These are phyloP conservation scores for Microbotryomycetes sp. DNA, from an alignment of 1,284 basidiomycete genomes.

Conservation along the genomic window DNA sequence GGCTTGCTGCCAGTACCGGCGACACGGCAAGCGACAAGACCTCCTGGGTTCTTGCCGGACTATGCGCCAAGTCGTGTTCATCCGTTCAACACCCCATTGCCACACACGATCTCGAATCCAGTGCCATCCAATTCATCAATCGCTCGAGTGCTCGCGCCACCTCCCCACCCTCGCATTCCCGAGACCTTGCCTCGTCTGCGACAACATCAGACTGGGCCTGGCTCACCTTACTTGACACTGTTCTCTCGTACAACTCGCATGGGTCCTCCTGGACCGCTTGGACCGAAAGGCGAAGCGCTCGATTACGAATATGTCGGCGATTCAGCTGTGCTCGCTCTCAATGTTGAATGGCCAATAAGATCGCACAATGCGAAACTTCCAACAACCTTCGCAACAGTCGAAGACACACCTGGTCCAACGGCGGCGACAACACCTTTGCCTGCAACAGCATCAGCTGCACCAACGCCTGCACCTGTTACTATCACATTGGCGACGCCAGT, in stretches of 20 bases:
- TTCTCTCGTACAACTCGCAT: slow-evolving; percentile 36
- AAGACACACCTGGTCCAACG: background rate
- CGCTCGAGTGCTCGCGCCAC: slow-evolving; percentile 22
- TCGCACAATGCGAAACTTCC: slow-evolving; percentile 14
- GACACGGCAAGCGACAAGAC: slow-evolving; percentile 27
- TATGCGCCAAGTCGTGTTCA: slow-evolving; percentile 19
- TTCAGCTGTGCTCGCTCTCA: slow-evolving; percentile 15
- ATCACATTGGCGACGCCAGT: background rate
- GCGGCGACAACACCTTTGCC: background rate
- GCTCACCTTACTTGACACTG: slow-evolving; percentile 25
- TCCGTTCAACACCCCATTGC: slow-evolving; percentile 36
- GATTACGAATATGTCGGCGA: slow-evolving; percentile 33
- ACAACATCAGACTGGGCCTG: slow-evolving; percentile 9
- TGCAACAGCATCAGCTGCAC: background rate
- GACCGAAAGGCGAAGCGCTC: slow-evolving; percentile 34
- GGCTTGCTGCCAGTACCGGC: slow-evolving; percentile 28
- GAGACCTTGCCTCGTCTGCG: slow-evolving; percentile 11
- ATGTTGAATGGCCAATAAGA: slow-evolving; percentile 28
- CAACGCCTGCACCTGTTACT: background rate
- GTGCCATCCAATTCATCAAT: slow-evolving; percentile 29
- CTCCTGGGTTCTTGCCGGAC: slow-evolving; percentile 36
- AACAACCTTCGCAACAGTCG: background rate
- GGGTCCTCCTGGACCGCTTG: slow-evolving; percentile 37
- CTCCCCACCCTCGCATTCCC: slow-evolving; percentile 27
- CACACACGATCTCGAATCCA: slow-evolving; percentile 32